A percentile compares a stretch with the other conserved stretches of the same genome.
These are phyloP conservation scores for Neocatenulostroma microsporum DNA, from an alignment of 2,329 filamentous ascomycete species.

Conservation along the genomic window DNA sequence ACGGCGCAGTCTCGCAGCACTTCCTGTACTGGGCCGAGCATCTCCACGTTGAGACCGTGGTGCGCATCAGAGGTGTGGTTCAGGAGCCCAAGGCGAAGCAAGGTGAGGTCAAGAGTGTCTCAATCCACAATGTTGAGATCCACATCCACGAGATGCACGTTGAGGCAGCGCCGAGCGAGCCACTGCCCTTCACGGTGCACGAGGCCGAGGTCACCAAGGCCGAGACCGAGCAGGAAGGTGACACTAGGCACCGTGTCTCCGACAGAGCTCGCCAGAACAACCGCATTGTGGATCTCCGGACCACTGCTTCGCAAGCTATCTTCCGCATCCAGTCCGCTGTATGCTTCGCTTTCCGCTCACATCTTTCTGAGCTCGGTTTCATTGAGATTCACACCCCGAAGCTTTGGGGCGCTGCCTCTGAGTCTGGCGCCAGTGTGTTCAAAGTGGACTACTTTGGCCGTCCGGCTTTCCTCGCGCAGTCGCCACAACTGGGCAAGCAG, in stretches of 20 bases:
- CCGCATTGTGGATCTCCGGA: slow-evolving; percentile 75
- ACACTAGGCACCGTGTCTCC: slow-evolving; percentile 54
- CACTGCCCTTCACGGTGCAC: slow-evolving; percentile 61
- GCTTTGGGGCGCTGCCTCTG: slow-evolving; percentile 79
- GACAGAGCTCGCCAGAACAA: slow-evolving; percentile 69
- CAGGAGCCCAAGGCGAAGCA: slow-evolving; percentile 59
- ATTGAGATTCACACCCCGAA: slow-evolving; percentile 94
- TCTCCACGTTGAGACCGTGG: slow-evolving; percentile 67
- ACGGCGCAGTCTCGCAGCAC: slow-evolving; percentile 57
- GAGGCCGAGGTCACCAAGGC: slow-evolving; percentile 57
- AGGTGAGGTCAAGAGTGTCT: slow-evolving; percentile 65
- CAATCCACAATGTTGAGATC: slow-evolving; percentile 68
- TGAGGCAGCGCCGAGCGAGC: slow-evolving; percentile 52
- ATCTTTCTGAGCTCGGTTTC: slow-evolving; percentile 68
- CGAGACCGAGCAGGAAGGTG: slow-evolving; percentile 50
- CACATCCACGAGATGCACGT: slow-evolving; percentile 59
- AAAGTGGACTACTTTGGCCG: slow-evolving; percentile 86
- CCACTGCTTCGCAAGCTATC: slow-evolving; percentile 77
- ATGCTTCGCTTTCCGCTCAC: slow-evolving; percentile 68
- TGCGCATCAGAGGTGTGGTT: slow-evolving; percentile 66
- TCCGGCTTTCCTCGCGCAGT: slow-evolving; percentile 81
- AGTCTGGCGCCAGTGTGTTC: slow-evolving; percentile 87
- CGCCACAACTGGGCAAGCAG: slow-evolving; percentile 85
- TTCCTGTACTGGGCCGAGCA: slow-evolving; percentile 87
- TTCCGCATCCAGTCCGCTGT: slow-evolving; percentile 81